These are phyloP conservation scores for Kalaharituber pfeilii DNA, from an alignment of 2,329 filamentous ascomycete species.

Conservation along the genomic window DNA sequence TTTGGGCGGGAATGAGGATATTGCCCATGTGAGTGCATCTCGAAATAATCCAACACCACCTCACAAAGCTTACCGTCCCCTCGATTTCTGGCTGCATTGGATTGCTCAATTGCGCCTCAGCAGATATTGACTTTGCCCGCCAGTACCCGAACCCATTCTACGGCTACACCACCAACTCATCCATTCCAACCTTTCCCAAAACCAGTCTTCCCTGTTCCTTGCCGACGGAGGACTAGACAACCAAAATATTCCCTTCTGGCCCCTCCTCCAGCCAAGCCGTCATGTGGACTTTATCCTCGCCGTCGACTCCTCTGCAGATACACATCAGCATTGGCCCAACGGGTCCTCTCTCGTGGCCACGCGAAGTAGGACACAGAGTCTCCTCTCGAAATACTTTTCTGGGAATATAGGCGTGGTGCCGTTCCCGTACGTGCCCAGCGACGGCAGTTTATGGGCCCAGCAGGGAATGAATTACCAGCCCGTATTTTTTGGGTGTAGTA, in stretches of 20 bases:
- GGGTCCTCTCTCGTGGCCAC: constrained; percentile 41
- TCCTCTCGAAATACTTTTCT: background rate
- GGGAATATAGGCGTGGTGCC: constrained; percentile 27
- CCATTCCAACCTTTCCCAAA: constrained; percentile 27
- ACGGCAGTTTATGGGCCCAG: constrained; percentile 39
- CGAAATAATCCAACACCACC: background rate
- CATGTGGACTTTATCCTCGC: constrained; percentile 46
- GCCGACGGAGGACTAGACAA: constrained; percentile 36
- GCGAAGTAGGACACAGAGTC: constrained; percentile 22
- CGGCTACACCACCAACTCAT: constrained; percentile 27
- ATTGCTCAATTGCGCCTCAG: too few species aligned
- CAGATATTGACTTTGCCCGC: constrained; percentile 17
- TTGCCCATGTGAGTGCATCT: background rate
- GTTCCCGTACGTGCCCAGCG: constrained; percentile 41
- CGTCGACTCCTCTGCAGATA: constrained; percentile 48
- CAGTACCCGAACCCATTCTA: constrained; percentile 46
- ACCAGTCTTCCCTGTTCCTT: constrained; percentile 29
- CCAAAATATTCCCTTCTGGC: constrained; percentile 38
- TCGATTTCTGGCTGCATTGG: background rate
- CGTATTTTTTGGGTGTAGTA: constrained; percentile 46
- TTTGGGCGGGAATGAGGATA: background rate
- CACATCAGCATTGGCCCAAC: constrained; percentile 40
- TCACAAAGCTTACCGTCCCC: background rate
- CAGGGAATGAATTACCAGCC: constrained; percentile 42
- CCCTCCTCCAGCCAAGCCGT: constrained; percentile 35